phyloP scores from a whole-genome alignment of 2,329 filamentous ascomycete species.

The Diaporthe nobilis region DNA sequence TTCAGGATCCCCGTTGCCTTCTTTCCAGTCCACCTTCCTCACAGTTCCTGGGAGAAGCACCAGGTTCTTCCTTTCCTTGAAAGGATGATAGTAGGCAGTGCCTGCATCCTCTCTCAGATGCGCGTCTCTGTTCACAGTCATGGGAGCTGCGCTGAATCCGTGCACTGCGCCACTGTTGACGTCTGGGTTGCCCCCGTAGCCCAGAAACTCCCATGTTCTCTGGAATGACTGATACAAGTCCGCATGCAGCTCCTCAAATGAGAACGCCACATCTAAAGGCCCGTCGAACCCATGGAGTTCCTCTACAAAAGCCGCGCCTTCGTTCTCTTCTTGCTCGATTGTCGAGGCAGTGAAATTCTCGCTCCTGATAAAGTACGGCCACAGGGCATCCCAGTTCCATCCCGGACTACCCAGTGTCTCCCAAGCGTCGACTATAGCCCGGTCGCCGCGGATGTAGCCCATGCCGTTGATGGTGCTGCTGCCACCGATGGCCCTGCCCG shows the following conservation, averaged over 20 bases:
- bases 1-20: background rate
- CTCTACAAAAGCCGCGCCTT: background rate
- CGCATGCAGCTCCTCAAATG: background rate
- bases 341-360: background rate
- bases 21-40: background rate
- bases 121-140: background rate
- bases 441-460: constrained; percentile 51
- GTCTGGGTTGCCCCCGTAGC: background rate
- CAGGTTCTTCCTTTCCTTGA: background rate
- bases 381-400: constrained; percentile 41
- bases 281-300: background rate
- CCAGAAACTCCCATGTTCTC: background rate
- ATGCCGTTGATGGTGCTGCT: constrained; percentile 55
- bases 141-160: background rate
- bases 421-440: constrained; percentile 53
- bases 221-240: background rate
- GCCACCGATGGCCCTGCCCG: background rate
- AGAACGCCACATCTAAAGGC: background rate
- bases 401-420: constrained; percentile 50
- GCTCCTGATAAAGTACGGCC: background rate
- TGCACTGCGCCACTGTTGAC: background rate
- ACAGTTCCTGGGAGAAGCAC: background rate
- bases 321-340: background rate
- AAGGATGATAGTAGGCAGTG: constrained; percentile 11
- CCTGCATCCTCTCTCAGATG: background rate